A percentile compares a stretch with the other conserved stretches of the same genome.
These are phyloP conservation scores for Chaetothyriales sp. DNA, from an alignment of 2,329 filamentous ascomycete genomes.

Conservation along the genomic window DNA sequence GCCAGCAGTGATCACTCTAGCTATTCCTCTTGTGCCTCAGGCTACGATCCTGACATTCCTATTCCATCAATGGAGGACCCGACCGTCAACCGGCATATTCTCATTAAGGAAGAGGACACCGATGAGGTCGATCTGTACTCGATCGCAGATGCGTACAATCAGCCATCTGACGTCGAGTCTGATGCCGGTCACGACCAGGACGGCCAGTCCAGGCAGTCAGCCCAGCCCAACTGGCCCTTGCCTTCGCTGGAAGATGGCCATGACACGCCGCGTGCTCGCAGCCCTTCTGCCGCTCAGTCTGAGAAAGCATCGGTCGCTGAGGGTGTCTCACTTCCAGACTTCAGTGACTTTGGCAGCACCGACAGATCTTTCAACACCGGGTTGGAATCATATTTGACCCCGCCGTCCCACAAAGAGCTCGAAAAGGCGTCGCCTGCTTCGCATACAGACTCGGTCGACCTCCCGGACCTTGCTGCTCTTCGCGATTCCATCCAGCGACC, in stretches of 20 bases:
- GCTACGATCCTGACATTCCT: conserved; percentile 70
- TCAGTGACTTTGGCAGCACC: conserved; percentile 33
- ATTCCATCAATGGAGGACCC: conserved; percentile 69
- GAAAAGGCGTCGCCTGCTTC: neutral
- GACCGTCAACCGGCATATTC: conserved; percentile 26
- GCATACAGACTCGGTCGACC: conserved; percentile 12
- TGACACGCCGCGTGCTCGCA: conserved; percentile 31
- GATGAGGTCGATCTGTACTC: conserved; percentile 50
- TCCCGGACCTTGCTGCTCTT: conserved; percentile 24
- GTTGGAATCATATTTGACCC: conserved; percentile 40
- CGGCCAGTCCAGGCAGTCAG: conserved; percentile 39
- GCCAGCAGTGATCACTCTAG: conserved; percentile 31
- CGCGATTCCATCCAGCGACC: conserved; percentile 27
- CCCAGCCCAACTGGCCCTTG: conserved; percentile 18
- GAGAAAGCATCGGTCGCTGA: conserved; percentile 2
- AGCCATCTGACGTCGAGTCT: conserved; percentile 26
- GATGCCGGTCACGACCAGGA: conserved; percentile 31
- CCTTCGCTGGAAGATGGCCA: conserved; percentile 27
- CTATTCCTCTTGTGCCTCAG: conserved; percentile 26
- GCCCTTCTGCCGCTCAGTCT: conserved; percentile 9
- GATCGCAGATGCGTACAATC: conserved; percentile 51
- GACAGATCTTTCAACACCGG: conserved; percentile 38
- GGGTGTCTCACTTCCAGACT: conserved; percentile 32
- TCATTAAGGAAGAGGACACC: conserved; percentile 51
- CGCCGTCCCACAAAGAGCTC: conserved; percentile 22